Evolutionary conservation across 1,284 basidiomycete species (phyloP), one percentile per base, ranked within the genome.

Genomic region (Papiliotrema fonsecae): DNA sequence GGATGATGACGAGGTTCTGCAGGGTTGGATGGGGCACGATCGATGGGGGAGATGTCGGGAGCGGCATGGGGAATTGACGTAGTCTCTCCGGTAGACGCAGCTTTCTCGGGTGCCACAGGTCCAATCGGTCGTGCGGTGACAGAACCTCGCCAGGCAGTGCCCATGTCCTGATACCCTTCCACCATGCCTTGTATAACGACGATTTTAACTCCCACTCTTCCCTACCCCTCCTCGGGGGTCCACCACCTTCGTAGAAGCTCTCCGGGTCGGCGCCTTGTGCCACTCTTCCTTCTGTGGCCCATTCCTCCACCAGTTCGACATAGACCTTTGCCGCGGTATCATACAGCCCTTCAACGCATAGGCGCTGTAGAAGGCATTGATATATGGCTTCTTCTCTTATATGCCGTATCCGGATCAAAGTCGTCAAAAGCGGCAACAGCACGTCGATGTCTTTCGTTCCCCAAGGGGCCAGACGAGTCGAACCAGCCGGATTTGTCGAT

Each of bases 261-360:
- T 62, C 63, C 11, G 59, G 51, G 31, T 61, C 57, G 1, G 67
- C 70, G 1, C 68, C 70, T 31, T 65, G 61, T 9, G 71, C 70
- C 21, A 72, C 55, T 27, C 72, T 51, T 2, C 70, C 72, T 50
- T 75, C 71, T 37, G 67, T 64, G 26, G 72, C 66, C 73, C 73
- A 75, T 50, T 74, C 73, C 44, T 75, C 72, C 6, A 74, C 72
- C 35, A 72, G 52, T 16, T 62, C 67, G 14, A 67, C 71, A 47
- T 65, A 74, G 3, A 73, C 58, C 46, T 65, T 63, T 0, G 73
- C 71, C 0, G 73, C 73, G 11, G 57, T 41, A 47, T 73, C 69
- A 3, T 59, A 58, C 18, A 58, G 51, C 5, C 56, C 47, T 19
- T 67, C 61, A 6, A 46, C 45, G 7, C 68, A 38, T 18, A 60